Evolutionary conservation across 495 filamentous ascomycete genomes (phyloP).

Genomic region (Talaromyces proteolyticus): DNA sequence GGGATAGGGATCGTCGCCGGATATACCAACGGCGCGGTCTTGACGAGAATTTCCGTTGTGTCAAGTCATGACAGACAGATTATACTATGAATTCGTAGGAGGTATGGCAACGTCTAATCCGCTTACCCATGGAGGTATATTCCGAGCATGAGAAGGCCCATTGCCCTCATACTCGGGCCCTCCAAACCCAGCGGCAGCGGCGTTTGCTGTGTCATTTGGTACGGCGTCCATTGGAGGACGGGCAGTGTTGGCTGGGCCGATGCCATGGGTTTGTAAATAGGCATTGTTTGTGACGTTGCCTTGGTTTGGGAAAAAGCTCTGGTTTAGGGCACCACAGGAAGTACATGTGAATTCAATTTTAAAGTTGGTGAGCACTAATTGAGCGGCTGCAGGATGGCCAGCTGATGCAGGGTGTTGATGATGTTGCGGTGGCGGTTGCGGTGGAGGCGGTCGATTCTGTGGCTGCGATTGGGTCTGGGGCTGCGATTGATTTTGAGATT

Average conservation of each 20-base stretch:
- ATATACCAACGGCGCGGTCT: no score
- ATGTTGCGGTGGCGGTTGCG: conserved; percentile 17
- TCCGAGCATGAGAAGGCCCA: background rate
- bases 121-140: background rate
- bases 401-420: conserved; percentile 8
- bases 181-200: conserved; percentile 1
- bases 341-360: conserved; percentile 43
- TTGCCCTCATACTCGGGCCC: conserved; percentile 2
- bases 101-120: conserved; percentile 1
- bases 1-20: no score
- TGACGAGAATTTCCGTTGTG: no score
- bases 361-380: conserved; percentile 34
- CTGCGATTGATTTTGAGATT: conserved; percentile 10
- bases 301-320: conserved; percentile 40
- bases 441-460: conserved; percentile 12
- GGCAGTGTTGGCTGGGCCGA: background rate
- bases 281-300: conserved; percentile 29
- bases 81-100: conserved; percentile 1
- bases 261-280: conserved; percentile 17
- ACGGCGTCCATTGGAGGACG: conserved; percentile 1
- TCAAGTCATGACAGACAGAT: background rate
- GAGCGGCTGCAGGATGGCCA: conserved; percentile 21
- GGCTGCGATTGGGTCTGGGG: conserved; percentile 15
- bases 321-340: conserved; percentile 36
- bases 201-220: background rate